phyloP scores from a whole-genome alignment of 2,329 filamentous ascomycete genomes.

The Colletotrichum trifolii region DNA sequence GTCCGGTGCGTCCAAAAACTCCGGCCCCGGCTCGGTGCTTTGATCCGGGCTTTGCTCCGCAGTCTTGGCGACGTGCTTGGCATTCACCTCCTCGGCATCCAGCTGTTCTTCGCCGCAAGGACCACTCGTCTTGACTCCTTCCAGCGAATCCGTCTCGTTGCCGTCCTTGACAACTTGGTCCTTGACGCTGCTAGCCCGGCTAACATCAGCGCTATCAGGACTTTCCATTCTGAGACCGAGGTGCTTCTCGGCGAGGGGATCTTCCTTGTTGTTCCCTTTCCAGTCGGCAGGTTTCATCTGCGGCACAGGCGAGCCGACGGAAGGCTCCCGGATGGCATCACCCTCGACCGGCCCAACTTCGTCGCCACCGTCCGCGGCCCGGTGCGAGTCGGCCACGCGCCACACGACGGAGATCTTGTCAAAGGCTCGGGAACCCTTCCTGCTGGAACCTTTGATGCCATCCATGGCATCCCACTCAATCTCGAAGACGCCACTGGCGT shows the following conservation, averaged over 20 bases:
- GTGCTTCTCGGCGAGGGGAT: conserved; percentile 66
- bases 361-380: conserved; percentile 39
- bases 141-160: conserved; percentile 41
- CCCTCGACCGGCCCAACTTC: conserved; percentile 39
- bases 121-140: conserved; percentile 50
- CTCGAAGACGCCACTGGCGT: conserved; percentile 72
- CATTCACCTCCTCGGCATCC: conserved; percentile 28
- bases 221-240: conserved; percentile 76
- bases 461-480: conserved; percentile 80
- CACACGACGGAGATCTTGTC: conserved; percentile 89
- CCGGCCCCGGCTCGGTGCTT: conserved; percentile 21
- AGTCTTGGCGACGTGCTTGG: conserved; percentile 6
- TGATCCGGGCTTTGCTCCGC: not conserved
- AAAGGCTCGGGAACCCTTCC: conserved; percentile 84
- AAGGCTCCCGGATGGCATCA: conserved; percentile 68
- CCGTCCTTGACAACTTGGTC: conserved; percentile 44
- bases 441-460: conserved; percentile 88
- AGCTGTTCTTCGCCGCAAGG: conserved; percentile 49
- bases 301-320: conserved; percentile 73
- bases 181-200: conserved; percentile 77
- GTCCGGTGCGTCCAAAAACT: conserved; percentile 22
- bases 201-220: conserved; percentile 73
- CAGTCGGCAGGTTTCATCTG: conserved; percentile 80
- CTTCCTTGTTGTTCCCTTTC: conserved; percentile 67
- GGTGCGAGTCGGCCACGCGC: conserved; percentile 57